Base-by-base conservation (phyloP, 805 yeast species). In the Grigorovia transvaalensis region DNA sequence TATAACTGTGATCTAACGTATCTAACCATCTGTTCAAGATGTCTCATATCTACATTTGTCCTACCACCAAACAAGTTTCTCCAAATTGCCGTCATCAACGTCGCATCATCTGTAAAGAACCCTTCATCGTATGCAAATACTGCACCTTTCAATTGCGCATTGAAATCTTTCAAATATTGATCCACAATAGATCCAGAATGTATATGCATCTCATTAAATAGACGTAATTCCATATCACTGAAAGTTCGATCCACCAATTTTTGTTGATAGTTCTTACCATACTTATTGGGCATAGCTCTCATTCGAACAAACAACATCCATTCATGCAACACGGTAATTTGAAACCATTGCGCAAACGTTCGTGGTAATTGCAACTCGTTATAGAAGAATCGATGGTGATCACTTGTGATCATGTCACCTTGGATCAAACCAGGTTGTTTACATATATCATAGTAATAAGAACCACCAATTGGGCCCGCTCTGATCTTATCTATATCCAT, bases 331-430 rank as follows among this genome's bases (percentile, higher is more conserved):
- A 84, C 74, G 7, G 96, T 86, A 55, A 93, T 85, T 70, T 91
- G 98, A 67, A 84, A 91, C 96, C 96, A 91, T 68, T 89, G 95
- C n/a, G 91, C 81, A 64, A 91, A 90, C 0, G 97, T 84, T 64
- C 78, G 76, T 40, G 96, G 96, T 62, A 93, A 72, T 27, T 80
- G 83, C 52, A 93, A 72, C 12, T 90, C 85, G 51, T 87, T 85
- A 65, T 88, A 93, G 75, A 88, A 93, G 65, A 88, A 93, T 51
- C 72, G 73, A 1, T 96, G 96, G 5, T 86, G 77, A 18, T 78
- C 81, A 4, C 86, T 77, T 44, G 86, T 71, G 42, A 80, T 82
- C 63, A 84, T 90, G 53, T 83, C 75, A n/a, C 84, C 86, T 57
- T 77, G 84, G 66, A 79, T 85, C 59, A 86, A 69, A 3, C 88